Evolutionary conservation across 495 filamentous ascomycete genomes (phyloP), one percentile per base, ranked within the genome.

Genomic region (Talaromyces liani): DNA sequence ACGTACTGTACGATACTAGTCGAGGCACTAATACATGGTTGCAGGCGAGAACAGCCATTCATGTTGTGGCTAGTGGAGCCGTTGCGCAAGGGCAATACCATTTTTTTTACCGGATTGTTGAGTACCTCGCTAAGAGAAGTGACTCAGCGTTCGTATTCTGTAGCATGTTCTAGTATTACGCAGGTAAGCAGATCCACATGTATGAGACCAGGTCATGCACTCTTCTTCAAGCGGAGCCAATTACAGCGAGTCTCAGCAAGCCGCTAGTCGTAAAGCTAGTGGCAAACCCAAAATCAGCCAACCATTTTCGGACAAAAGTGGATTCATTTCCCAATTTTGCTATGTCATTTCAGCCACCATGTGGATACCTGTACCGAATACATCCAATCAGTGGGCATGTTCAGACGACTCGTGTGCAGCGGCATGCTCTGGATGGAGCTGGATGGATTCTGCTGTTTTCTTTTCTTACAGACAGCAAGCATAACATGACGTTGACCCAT

Each of bases 21-120:
- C 45, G 45, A 49, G 45, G 57, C 29, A 31, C 25, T 25, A 61
- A 47, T 22, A 61, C 57, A 39, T 45, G 25, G 36, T 10, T 27
- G 12, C 34, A 36, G 58, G 14, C 27, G 34, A 31, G 12, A 60
- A 41, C 10, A 47, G 24, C 59, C 59, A 45, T 34, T 60, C 34
- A 27, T 20, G 16, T 22, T 27, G 41, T 47, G 36, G 24, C n/a
- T 27, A 9, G 34, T 27, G 59, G 33, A 25, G 59, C 7, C 33
- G 6, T 7, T 29, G 59, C 25, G 59, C 59, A 61, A 61, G 59
- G 59, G 25, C 59, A 20, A 20, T 61, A 47, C 33, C 36, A 18
- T 16, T 59, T 33, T 59, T 33, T 4, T 59, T 31, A 29, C 59
- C 14, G 59, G 25, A 29, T 61, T 39, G 25, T 27, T n/a, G 22